phyloP scores from a whole-genome alignment of 2,329 filamentous ascomycete species.

The Leptographium galeiforme region DNA sequence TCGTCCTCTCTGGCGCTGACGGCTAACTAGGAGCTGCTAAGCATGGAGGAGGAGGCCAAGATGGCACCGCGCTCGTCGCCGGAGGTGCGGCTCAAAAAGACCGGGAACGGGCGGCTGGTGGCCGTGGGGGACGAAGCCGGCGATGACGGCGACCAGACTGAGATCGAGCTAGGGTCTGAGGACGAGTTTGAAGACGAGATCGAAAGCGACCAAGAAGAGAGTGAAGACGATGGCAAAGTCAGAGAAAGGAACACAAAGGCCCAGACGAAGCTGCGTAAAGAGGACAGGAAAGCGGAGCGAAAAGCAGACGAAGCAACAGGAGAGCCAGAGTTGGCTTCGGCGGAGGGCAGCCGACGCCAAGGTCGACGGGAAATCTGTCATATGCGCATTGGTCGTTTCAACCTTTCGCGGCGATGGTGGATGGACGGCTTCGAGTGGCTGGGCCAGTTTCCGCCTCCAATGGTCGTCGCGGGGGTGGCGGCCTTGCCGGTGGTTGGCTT shows the following conservation, averaged over 20 bases:
- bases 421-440: slow-evolving; percentile 8
- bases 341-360: not conserved
- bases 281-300: not conserved
- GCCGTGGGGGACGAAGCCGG: slow-evolving; percentile 1
- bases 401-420: slow-evolving; percentile 10
- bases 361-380: slow-evolving; percentile 7
- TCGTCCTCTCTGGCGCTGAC: not conserved
- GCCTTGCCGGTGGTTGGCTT: slow-evolving; percentile 7
- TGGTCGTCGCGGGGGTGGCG: slow-evolving; percentile 3
- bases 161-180: not conserved
- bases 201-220: not conserved
- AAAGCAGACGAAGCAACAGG: not conserved
- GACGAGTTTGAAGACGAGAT: not conserved
- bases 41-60: slow-evolving; percentile 9
- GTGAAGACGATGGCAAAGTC: not conserved
- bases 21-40: slow-evolving; percentile 1
- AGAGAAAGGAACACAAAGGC: not conserved
- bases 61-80: slow-evolving; percentile 5
- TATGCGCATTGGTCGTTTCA: slow-evolving; percentile 7
- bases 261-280: not conserved
- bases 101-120: slow-evolving; percentile 4
- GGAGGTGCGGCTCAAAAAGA: slow-evolving; percentile 5
- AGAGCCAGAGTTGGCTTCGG: not conserved
- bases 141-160: not conserved
- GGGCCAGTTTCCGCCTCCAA: slow-evolving; percentile 4